Evolutionary conservation across 2,329 filamentous ascomycete species (phyloP), one percentile per base, ranked within the genome.

Genomic region (Aureobasidium namibiae): DNA sequence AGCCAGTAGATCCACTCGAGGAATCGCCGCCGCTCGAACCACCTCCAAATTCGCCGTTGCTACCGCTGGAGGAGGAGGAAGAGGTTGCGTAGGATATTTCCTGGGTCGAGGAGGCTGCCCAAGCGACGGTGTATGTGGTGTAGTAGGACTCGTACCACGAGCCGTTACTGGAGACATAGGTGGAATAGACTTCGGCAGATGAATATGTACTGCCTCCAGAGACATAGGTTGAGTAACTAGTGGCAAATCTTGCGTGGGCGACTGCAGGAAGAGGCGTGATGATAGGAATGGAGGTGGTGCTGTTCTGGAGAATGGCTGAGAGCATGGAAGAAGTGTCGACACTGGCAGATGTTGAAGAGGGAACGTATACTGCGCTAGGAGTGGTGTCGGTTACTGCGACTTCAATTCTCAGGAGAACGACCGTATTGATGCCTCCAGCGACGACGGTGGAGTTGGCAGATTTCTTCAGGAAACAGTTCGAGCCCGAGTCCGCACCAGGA

Each of bases 401-500:
- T 21, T 65, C 65, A 36, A 70, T 64, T 14, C 65, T 61, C 45
- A 66, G 65, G 21, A 72, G 61, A 23, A 70, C 59, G 21, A 68
- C 70, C 29, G 65, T 66, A 58, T 68, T 63, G 39, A 68, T 63
- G 14, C 68, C 68, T 11, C 59, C 34, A 13, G 65, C 65, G 8
- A 64, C 49, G 7, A 68, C 64, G 11, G 62, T 65, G 13, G 59
- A 61, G 23, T 68, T 66, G 13, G 65, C 65, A 13, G 62, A 61
- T 2, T 62, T 53, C 59, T 71, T 71, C 49, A 72, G 58, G 62
- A 70, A 69, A 57, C 70, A 72, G 49, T 70, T 71, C 38, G 63
- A 64, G n/a, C 56, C 45, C 11, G 48, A 18, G 7, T 26, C 18
- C 10, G 65, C 66, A 18, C 62, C 58, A n/a, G 63, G 62, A 60